Base-by-base conservation (phyloP, 1,139 yeast species). In the Yamadazyma siamensis region DNA sequence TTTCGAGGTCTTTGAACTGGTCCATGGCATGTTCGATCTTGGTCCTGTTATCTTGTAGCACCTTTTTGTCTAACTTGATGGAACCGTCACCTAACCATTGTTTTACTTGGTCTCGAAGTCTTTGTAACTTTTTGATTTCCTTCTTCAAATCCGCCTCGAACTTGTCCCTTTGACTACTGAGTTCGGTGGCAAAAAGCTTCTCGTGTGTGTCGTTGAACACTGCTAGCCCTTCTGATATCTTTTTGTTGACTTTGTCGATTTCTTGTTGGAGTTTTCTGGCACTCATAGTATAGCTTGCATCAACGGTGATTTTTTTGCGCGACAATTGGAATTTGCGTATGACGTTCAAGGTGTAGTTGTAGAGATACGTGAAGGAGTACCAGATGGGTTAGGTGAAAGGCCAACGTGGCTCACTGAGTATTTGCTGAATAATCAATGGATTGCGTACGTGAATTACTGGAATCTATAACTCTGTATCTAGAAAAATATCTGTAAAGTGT, bases 21-120 rank as follows among this genome's bases (percentile, higher is more conserved):
- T 94, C 98, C 99, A 91, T 91, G 34, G 94, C 95, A 52, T 75
- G 77, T 57, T 94, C 96, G 45, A 94, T 91, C 44, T 80, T 66
- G 45, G 80, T 74, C 33, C 98, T 71, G 48, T 88, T 85, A 39
- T 89, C 97, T 41, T 77, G 72, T 38, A 94, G 61, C 31, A 71
- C 59, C 27, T 61, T 68, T 54, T 86, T 83, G 61, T 88, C 94
- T 51, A 91, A 94, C 58, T 94, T 89, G 32, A 89, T 89, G 41
- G 94, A 95, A 48, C 82, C 83, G 47, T 94, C 94, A 27, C 94
- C 78, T 52, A 89, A 66, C 98, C 98, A 94, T 35, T 86, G 83
- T 59, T 94, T 94, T 45, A 94, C 85, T 60, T 89, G 97, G 59
- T 94, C 98, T 55, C 98, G 76, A 52, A 84, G 80, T 52, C 96